Base-by-base conservation (phyloP, 2,329 filamentous ascomycete species). In the Epichloe uncinata region DNA sequence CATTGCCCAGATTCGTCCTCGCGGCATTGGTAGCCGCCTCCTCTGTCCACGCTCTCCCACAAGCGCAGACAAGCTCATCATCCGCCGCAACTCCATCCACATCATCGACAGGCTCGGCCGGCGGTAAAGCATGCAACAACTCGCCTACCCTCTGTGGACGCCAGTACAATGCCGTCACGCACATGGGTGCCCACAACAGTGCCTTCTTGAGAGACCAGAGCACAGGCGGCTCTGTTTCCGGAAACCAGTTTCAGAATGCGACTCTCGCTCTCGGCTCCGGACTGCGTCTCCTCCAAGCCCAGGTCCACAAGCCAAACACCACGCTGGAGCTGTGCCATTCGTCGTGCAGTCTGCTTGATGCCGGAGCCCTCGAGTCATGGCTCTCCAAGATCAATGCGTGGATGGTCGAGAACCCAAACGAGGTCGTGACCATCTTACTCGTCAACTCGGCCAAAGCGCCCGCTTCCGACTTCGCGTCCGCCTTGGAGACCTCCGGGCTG, bases 111-210 rank as follows among this genome's bases (percentile, higher is more conserved):
- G 51, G 53, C 30, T 52, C 54, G 9, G 50, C 54, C 5, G 52
- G 54, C 30, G 52, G 54, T 44, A 60, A 59, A 15, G 79, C 81
- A 34, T 93, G 87, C 76, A 93, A 93, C 69, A 91, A 91, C 72
- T 88, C 84, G 1, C 84, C 85, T 0, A 69, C 73, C 42, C 76
- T 93, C 40, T 93, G 87, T 71, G 71, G 69, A 53, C 79, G 78
- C 55, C 69, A 77, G 16, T 93, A 93, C 70, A 82, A 80, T 68
- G 79, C 84, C 56, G 77, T 93, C 57, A 90, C 86, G 3, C 77
- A 90, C 63, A 78, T 91, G 60, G 85, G 85, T 18, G 84, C 84
- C 16, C 86, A 90, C 68, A 77, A 89, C 67, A 81, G 78, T 53
- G 73, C 85, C 11, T 90, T 89, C 62, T 65, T 89, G 42, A 74